Evolutionary conservation across 2,329 filamentous ascomycete species (phyloP).

Genomic region (Fusarium redolens): DNA sequence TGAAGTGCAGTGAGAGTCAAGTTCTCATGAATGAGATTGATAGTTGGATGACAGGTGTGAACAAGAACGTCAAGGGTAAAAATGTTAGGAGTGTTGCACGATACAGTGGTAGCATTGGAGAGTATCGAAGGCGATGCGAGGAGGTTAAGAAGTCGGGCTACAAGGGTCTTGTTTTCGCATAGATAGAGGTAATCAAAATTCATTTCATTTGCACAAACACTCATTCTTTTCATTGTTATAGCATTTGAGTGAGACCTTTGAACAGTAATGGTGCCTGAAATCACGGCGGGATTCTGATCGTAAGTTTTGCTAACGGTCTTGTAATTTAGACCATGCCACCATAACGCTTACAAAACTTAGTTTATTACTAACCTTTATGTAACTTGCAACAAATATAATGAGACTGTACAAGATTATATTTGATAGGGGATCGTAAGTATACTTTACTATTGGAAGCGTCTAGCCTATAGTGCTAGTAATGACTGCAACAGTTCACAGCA

Average conservation of each 20-base stretch:
- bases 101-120: slow-evolving; percentile 26
- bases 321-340: too few species aligned
- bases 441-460: too few species aligned
- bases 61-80: slow-evolving; percentile 61
- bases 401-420: too few species aligned
- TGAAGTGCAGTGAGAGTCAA: slow-evolving; percentile 55
- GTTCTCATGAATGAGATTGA: slow-evolving; percentile 53
- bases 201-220: accelerated
- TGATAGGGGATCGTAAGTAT: too few species aligned
- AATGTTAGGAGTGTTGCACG: slow-evolving; percentile 54
- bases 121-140: slow-evolving; percentile 25
- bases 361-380: neutral
- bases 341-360: too few species aligned
- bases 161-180: slow-evolving; percentile 10
- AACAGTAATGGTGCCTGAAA: accelerated
- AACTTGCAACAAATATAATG: too few species aligned
- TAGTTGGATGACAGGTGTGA: slow-evolving; percentile 66
- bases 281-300: too few species aligned
- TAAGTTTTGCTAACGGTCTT: too few species aligned
- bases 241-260: accelerated
- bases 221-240: accelerated
- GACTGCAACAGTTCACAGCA: neutral
- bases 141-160: slow-evolving; percentile 13
- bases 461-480: neutral
- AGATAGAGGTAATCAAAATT: neutral